Base-by-base conservation (phyloP, 495 filamentous ascomycete species). In the Talaromyces thailandensis region DNA sequence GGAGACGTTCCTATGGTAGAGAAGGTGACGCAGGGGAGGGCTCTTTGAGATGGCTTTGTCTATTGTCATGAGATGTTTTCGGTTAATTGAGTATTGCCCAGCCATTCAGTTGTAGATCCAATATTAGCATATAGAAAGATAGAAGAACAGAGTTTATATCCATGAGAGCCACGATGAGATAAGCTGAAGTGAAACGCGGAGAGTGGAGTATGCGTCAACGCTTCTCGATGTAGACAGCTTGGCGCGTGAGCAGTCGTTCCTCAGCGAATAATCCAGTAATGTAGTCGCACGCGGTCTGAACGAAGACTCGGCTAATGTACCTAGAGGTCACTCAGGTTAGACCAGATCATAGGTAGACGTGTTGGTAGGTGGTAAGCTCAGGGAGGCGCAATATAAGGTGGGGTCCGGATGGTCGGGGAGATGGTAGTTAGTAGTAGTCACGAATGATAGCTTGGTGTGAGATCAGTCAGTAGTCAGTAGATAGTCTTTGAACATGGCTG, bases 1-100 rank as follows among this genome's bases (percentile, higher is more conserved):
- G 89, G 88, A 4, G 90, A 96, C 75, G 76, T 89, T 9, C 86
- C 90, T 2, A 66, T 87, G 67, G 72, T 73, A 21, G 64, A 68
- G 6, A 73, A 65, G 64, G 29, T 74, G 26, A 55, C 26, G 51
- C 51, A 55, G 14, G 51, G 51, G 7, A 48, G 43, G 18, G 43
- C 43, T 48, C 18, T 48, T 5, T 48, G 35, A 40, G 35, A 40
- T 35, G n/a, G 37, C n/a, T 9, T 58, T 16, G 21, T 21, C 31
- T 29, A 29, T 29, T 29, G 28, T 29, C 6, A 3, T 3, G 3
- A 29, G 28, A 29, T 6, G 3, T 29, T 29, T 29, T 6, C 3
- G 28, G 28, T 29, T 6, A 29, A 6, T 35, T 31, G 29, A 31
- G 29, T 7, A 7, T 31, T n/a, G 43, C 5, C 5, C 21, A 56